phyloP scores from a whole-genome alignment of 163 green algal genomes.

The Volvox carteri region DNA sequence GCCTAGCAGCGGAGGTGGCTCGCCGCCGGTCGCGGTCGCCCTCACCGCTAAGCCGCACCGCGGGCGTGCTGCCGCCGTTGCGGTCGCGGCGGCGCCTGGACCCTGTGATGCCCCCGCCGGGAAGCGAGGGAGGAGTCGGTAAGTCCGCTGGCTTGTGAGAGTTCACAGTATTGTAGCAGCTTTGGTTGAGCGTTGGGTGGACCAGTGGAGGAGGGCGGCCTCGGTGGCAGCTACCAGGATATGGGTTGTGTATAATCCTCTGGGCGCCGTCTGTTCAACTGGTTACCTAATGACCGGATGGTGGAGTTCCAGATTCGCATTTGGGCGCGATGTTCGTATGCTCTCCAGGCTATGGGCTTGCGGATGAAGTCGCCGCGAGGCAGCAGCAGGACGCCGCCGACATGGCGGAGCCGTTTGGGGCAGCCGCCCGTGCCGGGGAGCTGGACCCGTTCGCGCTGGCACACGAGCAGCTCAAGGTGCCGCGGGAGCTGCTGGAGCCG shows the following conservation, averaged over 20 bases:
- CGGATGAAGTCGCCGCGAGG: conserved; percentile 26
- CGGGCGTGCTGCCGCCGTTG: conserved; percentile 34
- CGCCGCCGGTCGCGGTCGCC: conserved; percentile 18
- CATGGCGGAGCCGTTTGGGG: conserved; percentile 20
- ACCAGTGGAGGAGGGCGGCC: too few species aligned
- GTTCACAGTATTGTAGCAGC: too few species aligned
- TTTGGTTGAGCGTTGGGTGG: too few species aligned
- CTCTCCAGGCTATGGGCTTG: conserved; percentile 28
- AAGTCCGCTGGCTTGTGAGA: not conserved
- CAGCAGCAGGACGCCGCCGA: not conserved
- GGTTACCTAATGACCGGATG: too few species aligned
- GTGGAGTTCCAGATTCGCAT: too few species aligned
- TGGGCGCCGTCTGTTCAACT: too few species aligned
- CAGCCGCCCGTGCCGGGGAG: not conserved
- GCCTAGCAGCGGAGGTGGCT: conserved; percentile 59
- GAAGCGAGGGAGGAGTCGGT: conserved; percentile 3
- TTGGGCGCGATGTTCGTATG: too few species aligned
- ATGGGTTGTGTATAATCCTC: too few species aligned
- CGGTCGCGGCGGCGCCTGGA: conserved; percentile 42
- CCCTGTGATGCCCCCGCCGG: not conserved
- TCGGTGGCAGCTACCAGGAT: too few species aligned
- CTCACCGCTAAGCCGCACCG: conserved; percentile 2
- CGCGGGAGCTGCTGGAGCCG: conserved; percentile 35
- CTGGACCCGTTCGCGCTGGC: conserved; percentile 47
- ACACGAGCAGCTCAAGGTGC: conserved; percentile 54